Conservation (phyloP, 805 yeast species). For the Blastobotrys robertii region DNA sequence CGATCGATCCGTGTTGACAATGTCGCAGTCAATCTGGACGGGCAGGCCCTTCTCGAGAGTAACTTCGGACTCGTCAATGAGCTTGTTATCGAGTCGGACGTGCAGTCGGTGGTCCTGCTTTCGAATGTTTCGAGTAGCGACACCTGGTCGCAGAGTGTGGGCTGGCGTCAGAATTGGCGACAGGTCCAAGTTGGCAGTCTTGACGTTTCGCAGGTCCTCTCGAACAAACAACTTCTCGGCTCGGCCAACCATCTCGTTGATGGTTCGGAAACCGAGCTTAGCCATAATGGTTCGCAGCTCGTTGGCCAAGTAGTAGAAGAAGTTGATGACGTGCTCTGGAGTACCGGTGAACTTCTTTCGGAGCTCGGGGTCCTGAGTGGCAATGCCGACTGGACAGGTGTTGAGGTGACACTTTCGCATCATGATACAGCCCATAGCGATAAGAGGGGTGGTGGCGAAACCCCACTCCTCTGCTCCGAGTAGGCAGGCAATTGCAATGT, state of each 20-base stretch:
- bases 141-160: conserved; percentile 92
- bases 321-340: conserved; percentile 96
- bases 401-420: conserved; percentile 90
- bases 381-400: conserved; percentile 97
- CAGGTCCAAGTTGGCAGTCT: conserved; percentile 84
- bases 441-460: conserved; percentile 92
- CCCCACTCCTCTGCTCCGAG: conserved; percentile 99
- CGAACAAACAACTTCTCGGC: conserved; percentile 83
- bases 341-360: conserved; percentile 91
- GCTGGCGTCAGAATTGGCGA: conserved; percentile 96
- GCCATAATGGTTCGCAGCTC: conserved; percentile 94
- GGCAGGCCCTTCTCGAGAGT: conserved; percentile 97
- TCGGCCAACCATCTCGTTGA: conserved; percentile 97
- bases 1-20: conserved; percentile 93
- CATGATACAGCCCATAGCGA: conserved; percentile 96
- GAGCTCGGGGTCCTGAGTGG: conserved; percentile 93
- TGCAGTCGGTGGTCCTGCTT: conserved; percentile 92
- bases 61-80: conserved; percentile 90
- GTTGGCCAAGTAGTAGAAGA: conserved; percentile 88
- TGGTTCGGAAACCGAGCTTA: conserved; percentile 84
- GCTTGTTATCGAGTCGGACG: conserved; percentile 87
- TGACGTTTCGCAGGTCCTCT: conserved; percentile 76
- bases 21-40: conserved; percentile 85
- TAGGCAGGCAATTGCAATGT: conserved; percentile 90
- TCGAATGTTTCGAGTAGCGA: conserved; percentile 82